These are phyloP conservation scores for Ophiocordyceps robertsii DNA, from an alignment of 2,329 filamentous ascomycete genomes.

Conservation along the genomic window DNA sequence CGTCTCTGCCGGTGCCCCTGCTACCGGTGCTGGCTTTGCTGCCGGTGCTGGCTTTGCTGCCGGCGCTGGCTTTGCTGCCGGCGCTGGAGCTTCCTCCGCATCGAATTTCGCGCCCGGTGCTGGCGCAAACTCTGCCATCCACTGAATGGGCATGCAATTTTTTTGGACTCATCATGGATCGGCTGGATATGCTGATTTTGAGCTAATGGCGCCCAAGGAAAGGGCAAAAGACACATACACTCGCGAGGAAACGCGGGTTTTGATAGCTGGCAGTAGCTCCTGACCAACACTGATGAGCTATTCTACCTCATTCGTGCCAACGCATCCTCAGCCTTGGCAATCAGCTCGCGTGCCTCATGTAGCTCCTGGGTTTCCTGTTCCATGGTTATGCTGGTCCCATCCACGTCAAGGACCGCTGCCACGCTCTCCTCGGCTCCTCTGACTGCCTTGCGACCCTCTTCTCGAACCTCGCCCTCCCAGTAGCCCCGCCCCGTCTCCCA, in stretches of 20 bases:
- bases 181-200: neutral
- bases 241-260: neutral
- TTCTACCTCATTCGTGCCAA: constrained; percentile 31
- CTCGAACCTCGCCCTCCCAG: constrained; percentile 54
- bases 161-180: neutral
- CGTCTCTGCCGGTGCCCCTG: too few species aligned
- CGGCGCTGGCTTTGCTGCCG: neutral
- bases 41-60: neutral
- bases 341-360: constrained; percentile 26
- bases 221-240: neutral
- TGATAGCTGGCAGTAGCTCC: neutral
- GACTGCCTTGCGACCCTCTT: constrained; percentile 51
- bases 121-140: too few species aligned
- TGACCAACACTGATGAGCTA: neutral
- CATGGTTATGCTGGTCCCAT: constrained; percentile 9
- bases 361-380: constrained; percentile 19
- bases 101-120: too few species aligned
- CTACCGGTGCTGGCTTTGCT: too few species aligned
- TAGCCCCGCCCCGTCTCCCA: constrained; percentile 48
- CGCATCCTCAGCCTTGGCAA: constrained; percentile 35
- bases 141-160: too few species aligned
- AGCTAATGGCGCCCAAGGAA: neutral
- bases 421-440: constrained; percentile 41
- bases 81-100: neutral
- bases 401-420: constrained; percentile 27